These are phyloP conservation scores for Fusarium algeriense DNA, from an alignment of 2,329 filamentous ascomycete species.

Conservation along the genomic window DNA sequence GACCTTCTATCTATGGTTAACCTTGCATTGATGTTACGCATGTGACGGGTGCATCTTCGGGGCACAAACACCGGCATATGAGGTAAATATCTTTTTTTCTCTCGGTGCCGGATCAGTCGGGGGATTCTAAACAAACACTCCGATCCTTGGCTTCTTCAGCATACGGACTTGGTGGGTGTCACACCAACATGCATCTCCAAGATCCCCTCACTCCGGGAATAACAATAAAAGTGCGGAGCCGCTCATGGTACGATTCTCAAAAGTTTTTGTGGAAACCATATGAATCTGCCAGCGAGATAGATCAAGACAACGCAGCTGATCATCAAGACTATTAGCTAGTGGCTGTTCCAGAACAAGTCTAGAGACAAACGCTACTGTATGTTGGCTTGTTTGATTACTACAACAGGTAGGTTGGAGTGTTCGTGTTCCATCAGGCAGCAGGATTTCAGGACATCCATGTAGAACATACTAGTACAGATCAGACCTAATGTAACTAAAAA, in stretches of 20 bases:
- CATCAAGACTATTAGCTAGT: not conserved
- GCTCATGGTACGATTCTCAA: conserved; percentile 21
- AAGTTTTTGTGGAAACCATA: too few species aligned
- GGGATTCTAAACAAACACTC: conserved; percentile 1
- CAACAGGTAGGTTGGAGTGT: not conserved
- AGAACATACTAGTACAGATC: conserved; percentile 27
- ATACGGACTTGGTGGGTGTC: not conserved
- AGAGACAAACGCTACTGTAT: not conserved
- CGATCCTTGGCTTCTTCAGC: conserved; percentile 6
- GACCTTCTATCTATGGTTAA: conserved; percentile 33
- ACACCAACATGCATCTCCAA: conserved; percentile 5
- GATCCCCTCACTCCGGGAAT: conserved; percentile 17
- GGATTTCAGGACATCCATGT: conserved; percentile 19
- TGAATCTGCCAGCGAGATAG: too few species aligned
- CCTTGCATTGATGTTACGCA: conserved; percentile 7
- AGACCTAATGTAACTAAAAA: not conserved
- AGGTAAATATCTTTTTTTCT: not conserved
- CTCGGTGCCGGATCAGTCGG: conserved; percentile 13
- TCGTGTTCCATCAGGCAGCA: conserved; percentile 35
- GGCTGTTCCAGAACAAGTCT: conserved; percentile 16
- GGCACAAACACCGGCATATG: conserved; percentile 14
- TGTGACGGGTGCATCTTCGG: conserved; percentile 12
- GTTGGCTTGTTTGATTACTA: conserved; percentile 20
- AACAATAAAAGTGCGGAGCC: conserved; percentile 26
- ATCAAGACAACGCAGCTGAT: too few species aligned